phyloP scores from a whole-genome alignment of 2,329 filamentous ascomycete genomes.

The Colletotrichum orchidophilum region DNA sequence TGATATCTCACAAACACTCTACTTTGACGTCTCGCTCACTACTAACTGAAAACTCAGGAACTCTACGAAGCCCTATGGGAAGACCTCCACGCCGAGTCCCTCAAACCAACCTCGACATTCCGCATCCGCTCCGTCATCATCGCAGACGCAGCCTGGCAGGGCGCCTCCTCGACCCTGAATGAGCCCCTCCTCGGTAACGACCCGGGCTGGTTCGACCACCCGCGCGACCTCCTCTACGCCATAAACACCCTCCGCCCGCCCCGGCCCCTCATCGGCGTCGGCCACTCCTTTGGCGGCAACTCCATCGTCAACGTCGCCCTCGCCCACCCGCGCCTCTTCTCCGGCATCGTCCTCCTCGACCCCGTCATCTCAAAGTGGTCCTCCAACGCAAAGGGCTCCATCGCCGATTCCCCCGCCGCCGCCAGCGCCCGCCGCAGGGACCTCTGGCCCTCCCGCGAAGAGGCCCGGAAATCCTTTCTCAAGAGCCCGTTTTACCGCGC shows the following conservation, averaged over 20 bases:
- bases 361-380: constrained; percentile 74
- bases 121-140: constrained; percentile 88
- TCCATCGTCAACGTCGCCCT: constrained; percentile 77
- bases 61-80: constrained; percentile 94
- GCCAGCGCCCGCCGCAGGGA: constrained; percentile 80
- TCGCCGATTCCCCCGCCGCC: constrained; percentile 55
- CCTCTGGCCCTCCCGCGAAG: constrained; percentile 79
- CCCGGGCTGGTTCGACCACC: constrained; percentile 82
- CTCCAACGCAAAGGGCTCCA: constrained; percentile 45
- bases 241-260: constrained; percentile 85
- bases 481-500: constrained; percentile 78
- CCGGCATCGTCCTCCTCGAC: constrained; percentile 81
- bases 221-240: constrained; percentile 85
- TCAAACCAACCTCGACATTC: constrained; percentile 59
- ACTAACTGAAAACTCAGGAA: constrained; percentile 64
- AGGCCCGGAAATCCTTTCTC: constrained; percentile 73
- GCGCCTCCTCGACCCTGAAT: constrained; percentile 81
- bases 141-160: constrained; percentile 87
- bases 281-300: constrained; percentile 88
- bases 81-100: constrained; percentile 72
- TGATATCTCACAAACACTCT: neutral
- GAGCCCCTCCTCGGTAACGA: constrained; percentile 83
- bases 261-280: constrained; percentile 83
- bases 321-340: constrained; percentile 83
- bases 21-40: neutral